Percentiles rank a stretch among this genome's conserved stretches.
Conservation (phyloP, 176 grass and related monocot species). For the Canna indica region DNA sequence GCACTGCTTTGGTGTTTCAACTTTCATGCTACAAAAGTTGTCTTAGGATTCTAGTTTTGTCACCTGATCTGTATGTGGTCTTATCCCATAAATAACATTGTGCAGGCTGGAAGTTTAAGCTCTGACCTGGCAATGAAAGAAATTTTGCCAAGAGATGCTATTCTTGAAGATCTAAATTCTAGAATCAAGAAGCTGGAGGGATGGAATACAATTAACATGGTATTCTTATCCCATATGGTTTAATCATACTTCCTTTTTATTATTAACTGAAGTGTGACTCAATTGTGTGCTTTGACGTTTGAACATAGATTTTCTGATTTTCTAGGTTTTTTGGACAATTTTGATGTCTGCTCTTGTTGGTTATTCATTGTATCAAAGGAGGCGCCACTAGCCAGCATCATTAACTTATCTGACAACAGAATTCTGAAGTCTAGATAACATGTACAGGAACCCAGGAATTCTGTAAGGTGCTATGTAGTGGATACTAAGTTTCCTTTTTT, state of each 20-base stretch:
- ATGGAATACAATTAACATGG: constrained; percentile 96
- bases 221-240: constrained; percentile 18
- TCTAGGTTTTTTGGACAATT: constrained; percentile 92
- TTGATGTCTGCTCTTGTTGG: constrained; percentile 90
- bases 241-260: neutral
- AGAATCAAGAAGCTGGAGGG: constrained; percentile 90
- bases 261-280: too few species aligned
- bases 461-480: neutral
- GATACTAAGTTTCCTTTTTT: neutral
- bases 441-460: neutral
- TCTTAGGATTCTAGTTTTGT: neutral
- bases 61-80: neutral
- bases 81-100: constrained; percentile 6
- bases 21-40: neutral
- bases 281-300: too few species aligned
- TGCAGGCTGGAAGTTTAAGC: constrained; percentile 72
- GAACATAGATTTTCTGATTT: too few species aligned
- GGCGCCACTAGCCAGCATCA: constrained; percentile 29
- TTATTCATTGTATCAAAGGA: constrained; percentile 81
- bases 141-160: constrained; percentile 51
- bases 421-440: neutral
- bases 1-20: neutral
- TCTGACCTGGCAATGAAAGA: constrained; percentile 46
- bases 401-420: neutral
- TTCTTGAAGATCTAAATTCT: constrained; percentile 84